Evolutionary conservation across 768 basidiomycete genomes (phyloP).

Genomic region (Trametes maxima): DNA sequence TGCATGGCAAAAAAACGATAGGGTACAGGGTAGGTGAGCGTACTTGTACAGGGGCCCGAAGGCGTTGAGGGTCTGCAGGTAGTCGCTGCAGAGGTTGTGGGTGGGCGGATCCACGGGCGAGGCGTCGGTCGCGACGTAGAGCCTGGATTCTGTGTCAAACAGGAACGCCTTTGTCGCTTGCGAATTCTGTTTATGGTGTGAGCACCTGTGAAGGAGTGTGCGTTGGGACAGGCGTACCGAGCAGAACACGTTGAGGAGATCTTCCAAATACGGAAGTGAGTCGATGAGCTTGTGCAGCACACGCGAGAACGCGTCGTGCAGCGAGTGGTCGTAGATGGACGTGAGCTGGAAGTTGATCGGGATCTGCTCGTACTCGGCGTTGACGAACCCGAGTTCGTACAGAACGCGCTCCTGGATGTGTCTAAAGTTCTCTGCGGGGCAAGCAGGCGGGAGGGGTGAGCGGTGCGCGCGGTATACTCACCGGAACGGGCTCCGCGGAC

Average conservation of each 20-base stretch:
- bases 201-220: not conserved
- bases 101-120: constrained; percentile 89
- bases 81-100: constrained; percentile 89
- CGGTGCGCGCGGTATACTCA: not conserved
- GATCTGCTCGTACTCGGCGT: constrained; percentile 75
- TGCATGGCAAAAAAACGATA: not conserved
- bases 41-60: constrained; percentile 89
- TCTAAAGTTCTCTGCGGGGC: constrained; percentile 75
- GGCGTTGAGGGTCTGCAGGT: constrained; percentile 82
- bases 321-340: constrained; percentile 88
- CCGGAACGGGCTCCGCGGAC: constrained; percentile 44
- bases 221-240: constrained; percentile 47
- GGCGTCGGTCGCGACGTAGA: constrained; percentile 93
- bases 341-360: constrained; percentile 89
- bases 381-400: constrained; percentile 79
- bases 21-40: constrained; percentile 3
- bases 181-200: constrained; percentile 60
- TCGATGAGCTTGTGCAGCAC: constrained; percentile 87
- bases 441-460: not conserved
- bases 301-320: constrained; percentile 90
- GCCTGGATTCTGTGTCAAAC: constrained; percentile 81
- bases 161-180: constrained; percentile 93
- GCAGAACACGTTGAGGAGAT: constrained; percentile 83
- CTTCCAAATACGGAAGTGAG: constrained; percentile 84
- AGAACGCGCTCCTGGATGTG: constrained; percentile 87